Evolutionary conservation across 768 basidiomycete species (phyloP).

Genomic region (Lactarius hengduanensis): DNA sequence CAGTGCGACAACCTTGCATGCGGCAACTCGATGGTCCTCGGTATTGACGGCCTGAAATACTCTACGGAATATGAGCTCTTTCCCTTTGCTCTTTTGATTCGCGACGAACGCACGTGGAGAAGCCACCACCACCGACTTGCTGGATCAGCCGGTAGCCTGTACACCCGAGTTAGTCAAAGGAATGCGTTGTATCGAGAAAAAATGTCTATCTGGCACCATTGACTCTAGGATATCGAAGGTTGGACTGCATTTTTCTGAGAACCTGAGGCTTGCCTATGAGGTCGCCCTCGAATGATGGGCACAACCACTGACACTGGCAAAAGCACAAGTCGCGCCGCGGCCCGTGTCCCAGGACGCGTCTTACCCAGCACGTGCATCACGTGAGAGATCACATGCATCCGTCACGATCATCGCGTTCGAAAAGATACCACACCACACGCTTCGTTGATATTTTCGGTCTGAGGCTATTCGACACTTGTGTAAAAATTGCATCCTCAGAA

Average conservation of each 20-base stretch:
- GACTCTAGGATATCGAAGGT: constrained; percentile 27
- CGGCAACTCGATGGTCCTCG: constrained; percentile 64
- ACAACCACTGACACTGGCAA: not conserved
- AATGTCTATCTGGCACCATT: constrained; percentile 14
- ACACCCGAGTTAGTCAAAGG: not conserved
- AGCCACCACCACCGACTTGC: constrained; percentile 84
- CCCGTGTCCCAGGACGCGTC: not conserved
- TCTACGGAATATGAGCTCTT: constrained; percentile 40
- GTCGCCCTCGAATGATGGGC: not conserved
- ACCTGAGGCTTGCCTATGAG: not conserved
- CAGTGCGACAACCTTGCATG: constrained; percentile 80
- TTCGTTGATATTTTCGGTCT: not conserved
- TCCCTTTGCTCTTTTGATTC: not conserved
- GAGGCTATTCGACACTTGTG: not conserved
- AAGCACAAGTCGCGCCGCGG: not conserved
- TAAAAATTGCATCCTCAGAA: not conserved
- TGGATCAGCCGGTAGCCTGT: constrained; percentile 69
- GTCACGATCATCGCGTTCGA: not conserved
- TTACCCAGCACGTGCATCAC: constrained; percentile 2
- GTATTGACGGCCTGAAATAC: constrained; percentile 83
- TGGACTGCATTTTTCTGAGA: constrained; percentile 15
- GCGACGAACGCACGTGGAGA: constrained; percentile 58
- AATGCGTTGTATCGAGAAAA: not conserved
- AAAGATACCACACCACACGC: not conserved
- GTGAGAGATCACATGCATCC: constrained; percentile 2